Evolutionary conservation across 257 asterid genomes (phyloP), one percentile per base, ranked within the genome.

Genomic region (Perilla frutescens): DNA sequence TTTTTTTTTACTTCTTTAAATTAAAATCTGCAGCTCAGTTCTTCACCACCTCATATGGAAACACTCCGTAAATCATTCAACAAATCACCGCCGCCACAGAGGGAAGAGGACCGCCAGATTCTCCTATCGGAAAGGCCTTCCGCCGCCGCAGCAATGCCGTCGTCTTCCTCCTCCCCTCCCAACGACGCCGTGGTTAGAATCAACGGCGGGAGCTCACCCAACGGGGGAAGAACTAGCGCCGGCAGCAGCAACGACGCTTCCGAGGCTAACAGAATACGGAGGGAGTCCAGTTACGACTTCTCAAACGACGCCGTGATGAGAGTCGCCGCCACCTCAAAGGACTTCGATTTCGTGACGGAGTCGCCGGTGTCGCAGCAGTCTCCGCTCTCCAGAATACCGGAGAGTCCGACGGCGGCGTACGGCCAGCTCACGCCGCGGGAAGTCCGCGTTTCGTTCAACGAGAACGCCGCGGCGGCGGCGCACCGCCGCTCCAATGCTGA

Each of bases 401-500:
- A 87, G 70, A 84, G 90, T 74, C 88, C 94, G 9, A 73, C 79
- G 39, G 61, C 80, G 6, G 45, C 56, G 59, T 20, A n/a, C 55
- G 89, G 67, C 1, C 81, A 62, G 1, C 56, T 74, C 2, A 75
- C 90, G 31, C 88, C 87, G 11, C 74, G 84, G 47, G 96, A 78
- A 1, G 81, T 82, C 51, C 84, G 90, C 0, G 90, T 90, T 9
- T 87, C 93, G 5, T 84, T 85, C 45, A 78, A 78, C 50, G 88
- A 80, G 48, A 66, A 53, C 36, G 14, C 71, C 26, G 93, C 82
- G 13, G 59, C 82, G 67, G 65, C 78, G 7, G 47, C 63, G 50
- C 80, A 80, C 29, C 91, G 87, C 47, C 82, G 88, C 45, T 92
- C 96, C 51, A 84, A 71, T 50, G 88, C 70, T 1, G 87, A 75